Base-by-base conservation (phyloP, 306 rosid species). In the Ammopiptanthus mongolicus region DNA sequence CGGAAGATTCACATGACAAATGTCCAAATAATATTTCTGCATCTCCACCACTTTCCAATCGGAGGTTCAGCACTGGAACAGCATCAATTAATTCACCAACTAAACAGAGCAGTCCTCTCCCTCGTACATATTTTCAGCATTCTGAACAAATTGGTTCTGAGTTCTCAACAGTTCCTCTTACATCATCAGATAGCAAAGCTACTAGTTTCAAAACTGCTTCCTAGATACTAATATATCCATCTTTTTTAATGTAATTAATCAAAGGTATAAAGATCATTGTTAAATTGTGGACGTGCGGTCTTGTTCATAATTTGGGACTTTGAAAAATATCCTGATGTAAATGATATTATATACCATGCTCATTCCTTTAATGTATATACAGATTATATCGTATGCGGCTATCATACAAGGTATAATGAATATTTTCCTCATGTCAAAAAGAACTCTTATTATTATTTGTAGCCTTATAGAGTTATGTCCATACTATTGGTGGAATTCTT, bases 91-190 rank as follows among this genome's bases (percentile, higher is more conserved):
- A 79, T 42, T 73, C 87, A 36, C 12, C 81, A 5, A 71, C 86
- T 0, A 58, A 73, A 55, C 88, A 63, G 76, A 73, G 75, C 51
- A 69, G 75, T 59, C 78, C 81, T 15, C 84, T 84, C 50, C 53
- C 71, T 53, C 78, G 23, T 6, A 50, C 71, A 51, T 78, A 74
- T 46, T 72, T 82, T 67, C 83, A 71, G 6, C 84, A 59, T 36
- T 73, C 81, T 28, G 93, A 83, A 65, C 78, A 78, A 76, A 80
- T 82, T 39, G 92, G 77, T 73, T 85, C 92, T 0, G 97, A 91
- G 73, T 91, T 91, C 83, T 91, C 97, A 11, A 87, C 92, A 0
- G 92, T 91, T 57, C 94, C 97, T 71, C 94, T 91, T 73, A 82
- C 92, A 13, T 76, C 92, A 3, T 71, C 91, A 0, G 92, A 82